Conservation (phyloP, 805 yeast species). For the Grigorovia jiainica region DNA sequence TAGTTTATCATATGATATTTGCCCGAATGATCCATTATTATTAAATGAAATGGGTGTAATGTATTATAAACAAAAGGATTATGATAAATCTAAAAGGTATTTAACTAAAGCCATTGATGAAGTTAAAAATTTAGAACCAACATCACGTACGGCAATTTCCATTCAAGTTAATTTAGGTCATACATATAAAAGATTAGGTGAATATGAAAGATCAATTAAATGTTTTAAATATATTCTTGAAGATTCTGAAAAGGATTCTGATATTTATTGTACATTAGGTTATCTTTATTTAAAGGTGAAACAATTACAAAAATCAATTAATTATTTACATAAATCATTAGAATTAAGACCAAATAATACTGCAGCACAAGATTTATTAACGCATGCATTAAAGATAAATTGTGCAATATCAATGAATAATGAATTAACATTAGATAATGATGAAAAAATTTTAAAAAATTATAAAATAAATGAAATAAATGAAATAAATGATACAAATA, state of each 20-base stretch:
- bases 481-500: neutral
- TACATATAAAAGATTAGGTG: constrained; percentile 62
- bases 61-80: constrained; percentile 65
- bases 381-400: constrained; percentile 66
- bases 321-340: constrained; percentile 68
- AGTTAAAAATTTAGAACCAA: constrained; percentile 60
- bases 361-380: constrained; percentile 70
- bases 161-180: constrained; percentile 84
- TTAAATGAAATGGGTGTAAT: constrained; percentile 91
- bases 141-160: constrained; percentile 75
- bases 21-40: constrained; percentile 78
- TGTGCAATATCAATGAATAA: constrained; percentile 20
- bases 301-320: constrained; percentile 56
- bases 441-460: neutral
- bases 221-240: constrained; percentile 71
- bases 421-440: constrained; percentile 7
- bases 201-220: constrained; percentile 54
- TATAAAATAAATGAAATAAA: neutral
- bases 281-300: constrained; percentile 67
- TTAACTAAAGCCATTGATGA: constrained; percentile 64
- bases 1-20: constrained; percentile 60
- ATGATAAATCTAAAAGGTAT: constrained; percentile 57
- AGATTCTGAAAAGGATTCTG: constrained; percentile 60
- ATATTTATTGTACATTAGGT: constrained; percentile 76
- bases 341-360: constrained; percentile 74